Evolutionary conservation across 1,284 basidiomycete species (phyloP), one percentile per base, ranked within the genome.

Genomic region (Trametes hirsuta): DNA sequence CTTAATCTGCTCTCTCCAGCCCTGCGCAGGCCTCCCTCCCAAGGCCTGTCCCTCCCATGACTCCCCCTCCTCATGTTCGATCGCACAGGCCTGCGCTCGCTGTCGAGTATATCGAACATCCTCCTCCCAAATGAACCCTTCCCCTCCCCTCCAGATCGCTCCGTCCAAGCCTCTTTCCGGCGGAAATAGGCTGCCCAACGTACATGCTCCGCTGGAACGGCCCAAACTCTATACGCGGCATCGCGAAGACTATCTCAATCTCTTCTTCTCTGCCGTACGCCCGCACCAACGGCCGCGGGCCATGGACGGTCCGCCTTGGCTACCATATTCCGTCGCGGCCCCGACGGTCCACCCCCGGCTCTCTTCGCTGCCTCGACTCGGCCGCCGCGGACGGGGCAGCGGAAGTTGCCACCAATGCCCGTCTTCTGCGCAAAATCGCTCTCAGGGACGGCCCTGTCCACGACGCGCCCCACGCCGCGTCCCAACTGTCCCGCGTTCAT

Each of bases 61-160:
- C 62, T 55, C 56, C 41, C 35, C 22, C 22, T 40, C 53, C 57
- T 61, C 63, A 64, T 64, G 56, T 64, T 59, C 63, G 63, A 59
- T 54, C 59, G 54, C 47, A 22, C 46, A 36, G 47, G 35, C 53
- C 39, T 52, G 18, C 55, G 40, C 40, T 46, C 56, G 49, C 47
- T 46, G 35, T 36, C 55, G 45, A 41, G 55, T 50, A 41, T 57
- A 11, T 15, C 22, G 18, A 25, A 47, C 48, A 18, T 40, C 6
- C 39, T 40, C 5, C 39, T 11, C 39, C 6, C 25, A 52, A 30
- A 47, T 58, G 55, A 47, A 52, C 44, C n/a, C 56, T 42, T 52
- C 47, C 30, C 11, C 42, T 11, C 6, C 47, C 48, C 41, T 39
- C 30, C 48, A 42, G 14, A 39, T 40, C 45, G 34, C 25, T n/a